Base-by-base conservation (phyloP, 1,284 basidiomycete species). In the Cronartium ribicola region DNA sequence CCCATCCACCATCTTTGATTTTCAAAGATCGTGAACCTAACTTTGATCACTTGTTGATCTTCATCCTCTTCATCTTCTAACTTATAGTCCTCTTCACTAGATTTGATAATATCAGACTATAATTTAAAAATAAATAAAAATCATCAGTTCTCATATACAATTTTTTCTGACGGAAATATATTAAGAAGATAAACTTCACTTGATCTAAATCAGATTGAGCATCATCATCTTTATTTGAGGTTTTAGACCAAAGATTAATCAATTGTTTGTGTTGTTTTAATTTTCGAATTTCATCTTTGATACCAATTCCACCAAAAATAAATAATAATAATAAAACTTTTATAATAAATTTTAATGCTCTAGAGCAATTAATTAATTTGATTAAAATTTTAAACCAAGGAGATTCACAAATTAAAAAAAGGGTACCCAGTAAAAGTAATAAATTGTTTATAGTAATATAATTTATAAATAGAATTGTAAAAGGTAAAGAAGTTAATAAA, bases 1-100 rank as follows among this genome's bases (percentile, higher is more conserved):
- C 81, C 81, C 55, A 81, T 78, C 81, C 81, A 81, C 81, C 81
- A 81, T 3, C 81, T 78, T 75, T 81, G 81, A 61, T 81, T 81
- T 69, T 81, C 81, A 68, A 78, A 81, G 66, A 81, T 78, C 29
- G 79, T 79, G 41, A 81, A 80, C 62, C 79, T 76, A 62, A 81
- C 80, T 14, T 78, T 73, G n/a, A 80, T 79, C 68, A 79, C 79
- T 72, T 79, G 76, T 57, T 4, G 20, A 20, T 57, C 7, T 57
- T 57, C 51, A 57, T 57, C 20, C 7, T 22, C 20, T 10, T 57
- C 51, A 22, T 22, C 6, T 2, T 57, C 51, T 20, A 7, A 29
- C 13, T 8, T 22, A 22, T 57, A 7, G 0, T 57, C 36, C 8
- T 22, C 51, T 4, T 22, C 11, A 3, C 20, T 29, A 57, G 51